phyloP scores from a whole-genome alignment of 768 basidiomycete species.

The Grammothele lineata region DNA sequence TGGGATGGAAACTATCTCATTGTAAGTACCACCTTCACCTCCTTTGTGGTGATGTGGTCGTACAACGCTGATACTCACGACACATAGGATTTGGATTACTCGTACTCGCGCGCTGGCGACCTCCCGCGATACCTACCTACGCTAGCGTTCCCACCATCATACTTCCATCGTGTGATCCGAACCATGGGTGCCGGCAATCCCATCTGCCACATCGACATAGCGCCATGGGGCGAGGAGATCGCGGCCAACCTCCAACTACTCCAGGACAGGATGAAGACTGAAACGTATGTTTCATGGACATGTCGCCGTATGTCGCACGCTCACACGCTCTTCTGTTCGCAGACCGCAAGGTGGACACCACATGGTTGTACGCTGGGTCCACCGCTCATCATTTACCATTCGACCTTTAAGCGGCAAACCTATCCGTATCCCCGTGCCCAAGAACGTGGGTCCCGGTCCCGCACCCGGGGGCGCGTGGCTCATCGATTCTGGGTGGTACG shows the following conservation, averaged over 20 bases:
- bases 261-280: conserved; percentile 72
- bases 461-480: conserved; percentile 52
- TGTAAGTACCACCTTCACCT: conserved; percentile 42
- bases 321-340: conserved; percentile 6
- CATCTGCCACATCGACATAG: conserved; percentile 70
- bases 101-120: conserved; percentile 71
- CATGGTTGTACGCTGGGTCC: conserved; percentile 82
- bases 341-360: conserved; percentile 79
- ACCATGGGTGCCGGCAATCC: conserved; percentile 35
- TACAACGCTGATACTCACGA: background rate
- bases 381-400: conserved; percentile 73
- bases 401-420: conserved; percentile 42
- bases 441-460: conserved; percentile 25
- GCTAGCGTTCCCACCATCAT: conserved; percentile 80
- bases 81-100: conserved; percentile 77
- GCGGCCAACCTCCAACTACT: conserved; percentile 68
- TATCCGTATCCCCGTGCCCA: conserved; percentile 28
- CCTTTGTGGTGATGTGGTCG: background rate
- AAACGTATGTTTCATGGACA: conserved; percentile 49
- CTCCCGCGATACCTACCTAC: conserved; percentile 77
- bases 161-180: conserved; percentile 83
- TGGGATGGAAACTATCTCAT: conserved; percentile 91
- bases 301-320: conserved; percentile 1
- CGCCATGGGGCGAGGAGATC: conserved; percentile 78
- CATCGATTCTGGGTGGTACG: conserved; percentile 81